Base-by-base conservation (phyloP, 345 rosid species). In the Hibiscus mutabilis region DNA sequence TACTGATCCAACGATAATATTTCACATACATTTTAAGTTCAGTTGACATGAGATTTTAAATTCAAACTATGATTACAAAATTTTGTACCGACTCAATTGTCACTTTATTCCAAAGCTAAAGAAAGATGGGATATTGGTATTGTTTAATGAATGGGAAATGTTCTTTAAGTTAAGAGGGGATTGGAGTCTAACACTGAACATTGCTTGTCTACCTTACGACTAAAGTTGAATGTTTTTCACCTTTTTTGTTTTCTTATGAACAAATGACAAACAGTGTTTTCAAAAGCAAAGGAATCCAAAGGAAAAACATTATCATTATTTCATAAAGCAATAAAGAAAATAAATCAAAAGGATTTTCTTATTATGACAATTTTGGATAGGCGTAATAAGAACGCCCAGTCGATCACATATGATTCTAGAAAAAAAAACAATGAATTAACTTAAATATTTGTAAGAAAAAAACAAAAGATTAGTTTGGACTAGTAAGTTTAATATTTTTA, bases 51-150 rank as follows among this genome's bases (percentile, higher is more conserved):
- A 33, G 2, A 37, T 37, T 37, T 37, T 37, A 37, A 37, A 8
- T 37, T 37, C 10, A 7, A 37, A 37, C 42, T 8, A 10, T 0
- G 6, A 33, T 33, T 33, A 33, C 35, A 33, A 33, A 5, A 33
- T 4, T 6, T 33, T 31, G 35, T 31, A 37, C 42, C 6, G n/a
- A 51, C 27, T 11, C 21, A 19, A n/a, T 29, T 15, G 0, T 65
- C 51, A 60, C 75, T 74, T 74, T 71, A 74, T 78, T 78, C 78
- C 25, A n/a, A 60, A 61, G 11, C 44, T 44, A 42, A 65, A 65
- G 68, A 21, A 64, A 18, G 3, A 13, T 21, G 15, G 47, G 13
- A 4, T 18, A n/a, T 16, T 8, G 14, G 29, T 3, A 11, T 11
- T 61, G 44, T 33, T 31, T 7, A 33, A 22, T 70, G 44, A 25